Evolutionary conservation across 352 stramenopile species (phyloP), one percentile per base, ranked within the genome.

Genomic region (Lagenidium sp.): DNA sequence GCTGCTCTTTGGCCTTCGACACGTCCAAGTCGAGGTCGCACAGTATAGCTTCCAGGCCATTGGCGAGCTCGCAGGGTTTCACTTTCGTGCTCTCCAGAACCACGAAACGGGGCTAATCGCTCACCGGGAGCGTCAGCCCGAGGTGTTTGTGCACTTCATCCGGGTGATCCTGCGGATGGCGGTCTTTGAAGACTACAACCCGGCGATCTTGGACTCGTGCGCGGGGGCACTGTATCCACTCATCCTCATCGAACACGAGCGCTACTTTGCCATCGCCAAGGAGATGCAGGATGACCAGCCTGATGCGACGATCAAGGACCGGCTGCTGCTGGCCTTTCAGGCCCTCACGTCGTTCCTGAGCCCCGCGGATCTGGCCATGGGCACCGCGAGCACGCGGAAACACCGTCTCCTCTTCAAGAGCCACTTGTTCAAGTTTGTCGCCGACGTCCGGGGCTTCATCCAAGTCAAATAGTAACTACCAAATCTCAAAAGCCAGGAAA

Each of bases 31-130:
- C 25, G 81, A 93, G 23, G 78, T 93, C 6, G 57, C 74, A 16
- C 77, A 77, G 12, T 82, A 90, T 46, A 89, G 77, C 41, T 93
- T 93, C 50, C 80, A 90, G 45, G 78, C 80, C 10, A 61, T 93
- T 30, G 71, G 73, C 11, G 77, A 90, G 41, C 60, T 93, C 34
- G 80, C 72, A 1, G 65, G 46, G 19, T 93, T 68, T 38, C 78
- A 93, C 37, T 71, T 68, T 59, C 85, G 85, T 47, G 63, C 72
- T 12, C 53, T 50, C 1, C 68, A 81, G 42, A 65, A 56, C 29
- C 50, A 60, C 13, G 63, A 78, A 22, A 53, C 51, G 11, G 77
- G 77, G 10, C 65, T 87, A 3, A 49, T 65, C n/a, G 37, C 20
- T 11, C 80, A 88, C 23, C 34, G 59, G 4, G 35, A 68, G 13